Percentiles rank a stretch among this genome's conserved stretches.
phyloP scores from a whole-genome alignment of 2,329 filamentous ascomycete species.

The Phialophora verrucosa region DNA sequence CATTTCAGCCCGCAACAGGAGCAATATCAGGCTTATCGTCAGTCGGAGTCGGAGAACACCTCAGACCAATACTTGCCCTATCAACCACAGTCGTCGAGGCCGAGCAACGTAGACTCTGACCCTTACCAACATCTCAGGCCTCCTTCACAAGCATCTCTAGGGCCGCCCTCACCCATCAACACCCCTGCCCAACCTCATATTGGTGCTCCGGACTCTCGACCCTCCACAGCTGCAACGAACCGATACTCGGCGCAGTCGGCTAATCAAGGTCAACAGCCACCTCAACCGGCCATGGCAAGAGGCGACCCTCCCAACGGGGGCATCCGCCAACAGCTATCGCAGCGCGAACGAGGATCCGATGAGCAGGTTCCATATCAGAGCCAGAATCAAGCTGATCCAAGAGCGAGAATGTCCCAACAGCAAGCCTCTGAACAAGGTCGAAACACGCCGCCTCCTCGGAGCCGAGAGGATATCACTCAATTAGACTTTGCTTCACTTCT shows the following conservation, averaged over 20 bases:
- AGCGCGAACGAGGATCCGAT: slow-evolving; percentile 38
- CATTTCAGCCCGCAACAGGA: slow-evolving; percentile 33
- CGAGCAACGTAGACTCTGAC: slow-evolving; percentile 32
- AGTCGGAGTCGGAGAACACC: slow-evolving; percentile 44
- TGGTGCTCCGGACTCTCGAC: slow-evolving; percentile 32
- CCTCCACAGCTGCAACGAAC: slow-evolving; percentile 32
- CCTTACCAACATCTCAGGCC: slow-evolving; percentile 42
- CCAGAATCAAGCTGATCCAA: slow-evolving; percentile 43
- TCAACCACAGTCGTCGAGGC: slow-evolving; percentile 26
- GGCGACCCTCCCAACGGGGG: slow-evolving; percentile 32
- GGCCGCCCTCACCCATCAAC: slow-evolving; percentile 45
- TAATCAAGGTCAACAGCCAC: slow-evolving; percentile 29
- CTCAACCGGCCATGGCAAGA: slow-evolving; percentile 27
- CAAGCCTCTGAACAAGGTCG: slow-evolving; percentile 50
- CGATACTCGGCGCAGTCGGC: slow-evolving; percentile 37
- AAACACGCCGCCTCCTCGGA: slow-evolving; percentile 54
- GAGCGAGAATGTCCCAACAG: slow-evolving; percentile 39
- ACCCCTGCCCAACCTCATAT: slow-evolving; percentile 33
- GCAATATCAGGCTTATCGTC: slow-evolving; percentile 36
- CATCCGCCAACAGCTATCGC: slow-evolving; percentile 38
- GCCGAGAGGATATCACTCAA: slow-evolving; percentile 49
- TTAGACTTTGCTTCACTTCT: slow-evolving; percentile 54
- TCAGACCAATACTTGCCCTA: slow-evolving; percentile 47
- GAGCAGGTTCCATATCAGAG: slow-evolving; percentile 41
- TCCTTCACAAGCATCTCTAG: slow-evolving; percentile 46